Base-by-base conservation (phyloP, 1,284 basidiomycete species). In the Taiwanofungus camphoratus region DNA sequence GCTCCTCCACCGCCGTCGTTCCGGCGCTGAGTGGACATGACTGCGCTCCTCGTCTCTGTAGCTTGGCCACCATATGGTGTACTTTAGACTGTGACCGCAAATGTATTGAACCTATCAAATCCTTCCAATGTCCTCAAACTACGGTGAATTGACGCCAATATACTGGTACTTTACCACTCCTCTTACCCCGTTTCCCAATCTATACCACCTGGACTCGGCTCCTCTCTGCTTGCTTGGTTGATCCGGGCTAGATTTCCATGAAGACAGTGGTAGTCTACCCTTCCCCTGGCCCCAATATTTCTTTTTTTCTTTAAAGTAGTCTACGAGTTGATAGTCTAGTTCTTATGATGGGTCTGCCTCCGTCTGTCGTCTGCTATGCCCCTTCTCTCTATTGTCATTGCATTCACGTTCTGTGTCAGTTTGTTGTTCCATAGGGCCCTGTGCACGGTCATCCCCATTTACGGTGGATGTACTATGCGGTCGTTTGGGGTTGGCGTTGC, bases 231-330 rank as follows among this genome's bases (percentile, higher is more conserved):
- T 40, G 50, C 49, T 52, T 52, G 53, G 55, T 57, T 52, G 52
- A 55, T 35, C 53, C 51, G 46, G 54, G 55, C 52, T 49, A 45
- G 53, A 52, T 45, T 52, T 48, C 48, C 46, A 32, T 44, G 44
- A 40, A 41, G 45, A 41, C 41, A 48, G 44, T 24, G 49, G 46
- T 48, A 31, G 43, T 51, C 46, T 43, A 36, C 41, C 37, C 42
- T 51, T 35, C 33, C 21, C 41, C 39, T 26, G 36, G 21, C 42
- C 24, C 32, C 39, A n/a, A 26, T 53, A 51, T 49, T 46, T 53
- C 42, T 43, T 30, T 21, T 41, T 29, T 21, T 26, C 16, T 38
- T 24, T n/a, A n/a, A n/a, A n/a, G n/a, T n/a, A n/a, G n/a, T n/a
- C n/a, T n/a, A n/a, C n/a, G n/a, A 19, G 34, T 22, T 27, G 22